Base-by-base conservation (phyloP, 225 moss, liverwort and hornwort genomes). In the Polytrichum formosum region DNA sequence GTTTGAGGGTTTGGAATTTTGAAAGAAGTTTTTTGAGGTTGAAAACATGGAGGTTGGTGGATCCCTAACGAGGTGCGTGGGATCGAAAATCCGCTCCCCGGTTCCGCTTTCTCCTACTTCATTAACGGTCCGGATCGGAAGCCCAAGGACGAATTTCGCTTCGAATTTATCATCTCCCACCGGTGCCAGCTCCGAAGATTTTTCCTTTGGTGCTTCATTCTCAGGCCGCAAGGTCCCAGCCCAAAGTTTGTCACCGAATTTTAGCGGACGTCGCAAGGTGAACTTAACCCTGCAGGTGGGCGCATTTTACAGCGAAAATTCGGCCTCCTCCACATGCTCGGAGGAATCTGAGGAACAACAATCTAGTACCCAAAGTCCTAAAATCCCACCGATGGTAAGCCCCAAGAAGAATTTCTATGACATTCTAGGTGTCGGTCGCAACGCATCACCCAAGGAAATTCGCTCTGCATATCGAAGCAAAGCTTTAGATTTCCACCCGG, bases 401-500 rank as follows among this genome's bases (percentile, higher is more conserved):
- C 17, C 46, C n/a, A 30, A n/a, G 33, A 31, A 19, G 71, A 71
- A 31, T 30, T 62, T 61, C 1, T 71, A 71, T 27, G 71, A 71
- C n/a, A 35, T 71, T 33, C 29, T 71, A 18, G 71, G 61, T 22
- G 37, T 71, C 0, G 62, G n/a, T 13, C 71, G 53, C 26, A 23
- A 46, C 9, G 71, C 71, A 23, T 21, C 30, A n/a, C 5, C 18
- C 16, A 71, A 71, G 35, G 71, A 71, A 16, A 71, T 71, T 20
- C 71, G 71, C 18, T 22, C 61, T 6, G 71, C 71, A 16, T 71
- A 71, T 21, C 29, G 71, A 22, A 35, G 35, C 17, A 61, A 61
- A 35, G 71, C 71, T 16, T 8, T 71, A 5, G 59, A 71, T 23
- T 71, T 61, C 20, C 71, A 71, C 60, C 71, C 71, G 6, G 71